Base-by-base conservation (phyloP, 2,329 filamentous ascomycete genomes). In the Xylariaceae sp. region DNA sequence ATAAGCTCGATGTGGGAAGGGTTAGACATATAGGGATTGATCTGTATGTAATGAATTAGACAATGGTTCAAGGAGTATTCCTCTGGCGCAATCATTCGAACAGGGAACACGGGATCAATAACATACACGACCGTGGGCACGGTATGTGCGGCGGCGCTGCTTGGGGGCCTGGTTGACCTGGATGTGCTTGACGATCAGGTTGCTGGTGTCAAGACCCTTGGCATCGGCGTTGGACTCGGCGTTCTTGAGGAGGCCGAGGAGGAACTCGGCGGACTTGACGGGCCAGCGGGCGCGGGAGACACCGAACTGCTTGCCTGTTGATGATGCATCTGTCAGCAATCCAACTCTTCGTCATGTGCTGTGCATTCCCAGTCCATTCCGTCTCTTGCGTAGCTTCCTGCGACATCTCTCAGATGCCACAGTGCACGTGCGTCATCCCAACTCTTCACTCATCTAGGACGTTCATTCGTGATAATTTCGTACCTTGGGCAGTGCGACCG, bases 11-110 rank as follows among this genome's bases (percentile, higher is more conserved):
- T 96, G 87, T 99, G 94, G 89, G 92, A 99, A 66, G 94, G 94
- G 86, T 95, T 95, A 66, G 91, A 96, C 95, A 99, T 97, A 86
- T 97, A 99, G 60, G 94, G 94, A 87, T 99, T 99, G 82, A 99
- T 99, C 91, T 96, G 55, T 39, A 47, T 5, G 39, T 27, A 11
- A n/a, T 42, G 18, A 38, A 14, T 53, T 49, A 57, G 50, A 48
- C 44, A 6, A 36, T 6, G 19, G 15, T 9, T 27, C 18, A 22
- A 6, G 47, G 39, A 30, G 48, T 19, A 18, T 44, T 7, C 11
- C 18, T 30, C 14, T 17, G 7, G 7, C 32, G 11, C 30, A 14
- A 17, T 11, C 11, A 48, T 33, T 7, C n/a, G 11, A 30, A 33
- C 11, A 3, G 14, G 9, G 31, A 17, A 9, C 39, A 30, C 27